A percentile compares a stretch with the other conserved stretches of the same genome.
Conservation (phyloP, 73 alveolate genomes). For the Symbiodinium pilosum region DNA sequence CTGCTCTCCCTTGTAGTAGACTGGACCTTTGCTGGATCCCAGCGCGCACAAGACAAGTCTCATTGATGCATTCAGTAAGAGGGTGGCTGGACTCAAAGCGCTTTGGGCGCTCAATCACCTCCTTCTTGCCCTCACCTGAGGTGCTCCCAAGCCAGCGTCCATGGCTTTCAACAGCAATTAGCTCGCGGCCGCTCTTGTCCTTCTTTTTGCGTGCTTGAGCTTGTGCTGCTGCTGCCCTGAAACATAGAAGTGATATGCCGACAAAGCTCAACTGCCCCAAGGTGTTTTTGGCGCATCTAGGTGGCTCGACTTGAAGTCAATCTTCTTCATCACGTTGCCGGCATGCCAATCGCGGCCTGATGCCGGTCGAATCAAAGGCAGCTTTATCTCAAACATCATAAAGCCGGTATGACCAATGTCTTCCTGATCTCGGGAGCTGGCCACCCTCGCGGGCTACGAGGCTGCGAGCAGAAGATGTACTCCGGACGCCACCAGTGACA, state of each 20-base stretch:
- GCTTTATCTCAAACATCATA: no score
- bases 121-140: background rate
- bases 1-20: constrained; percentile 87
- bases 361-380: no score
- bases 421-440: background rate
- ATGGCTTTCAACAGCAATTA: background rate
- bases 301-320: constrained; percentile 29
- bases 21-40: constrained; percentile 19
- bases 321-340: constrained; percentile 80
- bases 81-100: constrained; percentile 8
- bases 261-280: no score
- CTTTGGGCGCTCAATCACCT: background rate
- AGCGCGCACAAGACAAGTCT: background rate
- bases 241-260: no score
- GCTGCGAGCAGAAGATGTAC: background rate
- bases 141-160: no score
- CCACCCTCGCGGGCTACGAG: constrained; percentile 9
- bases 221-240: constrained; percentile 93
- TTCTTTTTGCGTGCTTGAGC: constrained; percentile 84
- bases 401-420: no score
- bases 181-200: constrained; percentile 17
- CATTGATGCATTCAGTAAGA: no score
- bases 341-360: constrained; percentile 79
- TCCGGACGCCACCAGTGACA: constrained; percentile 29
- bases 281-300: no score